Conservation (phyloP, 306 rosid genomes). For the Adenanthera pavonina region DNA sequence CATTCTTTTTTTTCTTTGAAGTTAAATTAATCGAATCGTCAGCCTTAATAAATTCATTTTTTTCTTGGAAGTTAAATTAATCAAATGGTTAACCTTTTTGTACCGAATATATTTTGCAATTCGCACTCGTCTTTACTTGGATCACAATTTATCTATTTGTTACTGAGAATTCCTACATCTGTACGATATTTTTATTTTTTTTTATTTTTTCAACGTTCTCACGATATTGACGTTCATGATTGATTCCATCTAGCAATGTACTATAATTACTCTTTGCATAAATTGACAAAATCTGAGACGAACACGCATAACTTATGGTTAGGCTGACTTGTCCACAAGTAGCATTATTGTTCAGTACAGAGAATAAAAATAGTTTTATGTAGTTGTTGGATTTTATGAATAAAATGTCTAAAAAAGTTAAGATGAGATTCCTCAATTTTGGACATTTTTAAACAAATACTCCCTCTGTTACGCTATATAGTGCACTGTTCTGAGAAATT, state of each 20-base stretch:
- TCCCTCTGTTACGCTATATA: too few relatives aligned
- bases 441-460: not conserved
- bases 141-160: not conserved
- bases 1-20: not conserved
- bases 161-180: not conserved
- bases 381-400: not conserved
- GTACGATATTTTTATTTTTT: not conserved
- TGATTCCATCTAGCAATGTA: not conserved
- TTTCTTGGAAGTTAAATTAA: not conserved
- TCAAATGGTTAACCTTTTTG: not conserved
- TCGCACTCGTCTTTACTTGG: not conserved
- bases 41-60: not conserved
- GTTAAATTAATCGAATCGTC: constrained; percentile 5
- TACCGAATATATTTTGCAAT: not conserved
- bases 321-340: not conserved
- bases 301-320: not conserved
- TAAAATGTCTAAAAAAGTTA: not conserved
- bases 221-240: too few relatives aligned
- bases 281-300: not conserved
- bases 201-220: not conserved
- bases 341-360: not conserved
- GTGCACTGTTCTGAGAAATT: too few relatives aligned
- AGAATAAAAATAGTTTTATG: not conserved
- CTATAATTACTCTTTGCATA: not conserved
- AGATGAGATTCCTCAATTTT: not conserved